Conservation (phyloP, 2,329 filamentous ascomycete species). For the Beauveria bassiana region DNA sequence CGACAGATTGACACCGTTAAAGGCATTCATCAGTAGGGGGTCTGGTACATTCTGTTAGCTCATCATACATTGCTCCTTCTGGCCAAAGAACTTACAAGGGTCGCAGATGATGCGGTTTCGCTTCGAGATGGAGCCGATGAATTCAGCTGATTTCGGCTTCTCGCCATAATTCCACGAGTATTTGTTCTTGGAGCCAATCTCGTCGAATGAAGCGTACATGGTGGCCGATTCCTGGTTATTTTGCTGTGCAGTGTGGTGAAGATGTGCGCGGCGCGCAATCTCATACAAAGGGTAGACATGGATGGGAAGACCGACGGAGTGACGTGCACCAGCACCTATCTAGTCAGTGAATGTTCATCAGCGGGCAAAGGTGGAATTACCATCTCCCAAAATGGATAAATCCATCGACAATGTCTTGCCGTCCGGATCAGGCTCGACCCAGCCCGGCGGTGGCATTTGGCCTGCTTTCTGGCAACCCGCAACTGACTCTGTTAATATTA, state of each 20-base stretch:
- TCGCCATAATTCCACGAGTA: constrained; percentile 51
- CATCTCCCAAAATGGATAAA: constrained; percentile 31
- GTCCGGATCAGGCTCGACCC: constrained; percentile 41
- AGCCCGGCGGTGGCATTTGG: constrained; percentile 45
- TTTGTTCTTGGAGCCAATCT: constrained; percentile 43
- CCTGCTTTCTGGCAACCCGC: constrained; percentile 26
- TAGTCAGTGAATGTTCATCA: constrained; percentile 7
- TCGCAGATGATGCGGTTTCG: constrained; percentile 61
- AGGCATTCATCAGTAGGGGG: constrained; percentile 63
- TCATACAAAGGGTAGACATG: constrained; percentile 63
- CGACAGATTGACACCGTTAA: constrained; percentile 60
- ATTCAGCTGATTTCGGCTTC: constrained; percentile 34
- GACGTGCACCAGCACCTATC: constrained; percentile 45
- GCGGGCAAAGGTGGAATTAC: constrained; percentile 6
- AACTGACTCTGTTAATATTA: constrained; percentile 17
- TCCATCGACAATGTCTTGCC: constrained; percentile 42
- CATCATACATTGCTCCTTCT: neutral
- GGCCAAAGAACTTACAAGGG: constrained; percentile 44
- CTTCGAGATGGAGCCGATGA: constrained; percentile 45
- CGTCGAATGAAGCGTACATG: constrained; percentile 54
- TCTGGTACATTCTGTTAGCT: constrained; percentile 32
- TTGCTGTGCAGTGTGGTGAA: constrained; percentile 42
- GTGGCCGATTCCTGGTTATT: constrained; percentile 52
- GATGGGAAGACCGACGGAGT: constrained; percentile 54
- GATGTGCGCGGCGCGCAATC: constrained; percentile 51